Evolutionary conservation across 164 flowering plant species (phyloP), one percentile per base, ranked within the genome.

Genomic region (Stephania cephalantha): DNA sequence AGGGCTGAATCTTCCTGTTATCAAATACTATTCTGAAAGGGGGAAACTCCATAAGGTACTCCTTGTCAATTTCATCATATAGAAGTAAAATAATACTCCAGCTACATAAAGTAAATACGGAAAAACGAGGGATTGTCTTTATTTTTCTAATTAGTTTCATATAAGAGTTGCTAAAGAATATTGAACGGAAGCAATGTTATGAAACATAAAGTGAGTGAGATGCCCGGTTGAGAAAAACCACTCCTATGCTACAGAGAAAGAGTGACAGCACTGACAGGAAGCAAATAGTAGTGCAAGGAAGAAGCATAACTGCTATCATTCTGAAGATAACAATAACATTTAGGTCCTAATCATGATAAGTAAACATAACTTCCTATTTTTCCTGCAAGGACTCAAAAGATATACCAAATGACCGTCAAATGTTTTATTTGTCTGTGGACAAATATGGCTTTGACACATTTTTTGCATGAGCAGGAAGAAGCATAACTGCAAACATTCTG

Each of bases 1-100:
- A 12, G 84, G 84, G 50, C 81, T 84, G 67, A 89, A 80, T 82
- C 91, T 88, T 81, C 99, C 99, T 77, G 96, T 95, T 22, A 76
- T 95, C 77, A 84, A 88, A 30, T 81, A 93, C 83, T 95, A 95
- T 72, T 68, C 85, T 17, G 67, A 80, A 74, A 90, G 72, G 82
- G 99, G 96, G 73, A 90, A 87, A 81, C 88, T 95, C 74, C 81
- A 76, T 83, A 93, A 84, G 93, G 97, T 95, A 84, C 70, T 69
- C 74, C 22, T 17, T 9, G 10, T 45, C 53, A 55, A 50, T 70
- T 44, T 42, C 53, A 53, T 75, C 20, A 7, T 35, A 45, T 22
- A 10, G 63, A 55, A 11, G 18, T 55, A 4, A 18, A 15, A 58
- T 22, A 17, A n/a, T 18, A 18, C n/a, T 5, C 64, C 17, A 15